Evolutionary conservation across 129 eudicot genomes (phyloP), one percentile per base, ranked within the genome.

Genomic region (Tanacetum coccineum): DNA sequence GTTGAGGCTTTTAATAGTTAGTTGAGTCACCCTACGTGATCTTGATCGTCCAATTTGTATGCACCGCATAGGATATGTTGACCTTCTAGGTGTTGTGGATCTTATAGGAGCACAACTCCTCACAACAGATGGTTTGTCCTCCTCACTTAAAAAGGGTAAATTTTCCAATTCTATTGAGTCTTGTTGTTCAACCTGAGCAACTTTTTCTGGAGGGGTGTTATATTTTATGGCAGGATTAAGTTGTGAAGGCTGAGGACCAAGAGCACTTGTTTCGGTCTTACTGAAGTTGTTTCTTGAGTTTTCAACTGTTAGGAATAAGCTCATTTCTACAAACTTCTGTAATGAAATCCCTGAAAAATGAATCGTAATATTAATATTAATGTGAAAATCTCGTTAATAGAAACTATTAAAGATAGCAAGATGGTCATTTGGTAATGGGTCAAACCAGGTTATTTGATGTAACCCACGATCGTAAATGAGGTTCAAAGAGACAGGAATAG

Each of bases 41-140:
- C 96, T 92, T 32, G 89, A 84, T 50, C 92, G 82, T 22, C 96
- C 98, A 9, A 93, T 86, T 77, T 88, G 96, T 68, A 93, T 48
- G 80, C 96, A 81, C 47, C 95, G 73, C 96, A 93, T 88, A 3
- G 98, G 98, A 72, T 96, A 93, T 61, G 95, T 89, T 46, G 92
- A 93, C 74, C 98, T 80, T 86, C 92, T 82, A 15, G 98, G 98
- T 22, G 98, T 76, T 61, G 89, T 81, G 52, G 90, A 86, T 63
- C 96, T 84, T 59, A 70, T 55, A 28, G 78, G 74, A 4, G 85
- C 64, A 70, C 92, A 87, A 64, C 96, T 79, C 78, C 95, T 86
- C 68, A 84, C 96, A 56, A 72, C 79, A 26, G 87, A 70, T 67
- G 89, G 85, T 59, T 70, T 84, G 64, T 93, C 91, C 59, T 86